These are phyloP conservation scores for Plantago lanceolata DNA, from an alignment of 305 asterid genomes.

Conservation along the genomic window DNA sequence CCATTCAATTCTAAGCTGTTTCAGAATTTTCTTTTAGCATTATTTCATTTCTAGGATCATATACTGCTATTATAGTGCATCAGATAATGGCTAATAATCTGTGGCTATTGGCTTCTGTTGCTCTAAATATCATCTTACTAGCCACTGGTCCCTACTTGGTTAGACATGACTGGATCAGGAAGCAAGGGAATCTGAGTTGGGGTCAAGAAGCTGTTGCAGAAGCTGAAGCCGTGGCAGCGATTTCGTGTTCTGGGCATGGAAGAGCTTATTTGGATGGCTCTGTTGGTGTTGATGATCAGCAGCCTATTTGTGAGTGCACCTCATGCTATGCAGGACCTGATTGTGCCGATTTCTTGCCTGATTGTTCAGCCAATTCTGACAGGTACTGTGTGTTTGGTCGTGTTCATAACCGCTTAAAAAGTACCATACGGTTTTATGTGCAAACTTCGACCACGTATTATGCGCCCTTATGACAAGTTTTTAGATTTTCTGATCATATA, in stretches of 20 bases:
- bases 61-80: too few relatives aligned
- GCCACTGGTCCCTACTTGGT: background rate
- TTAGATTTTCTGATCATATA: too few relatives aligned
- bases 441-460: background rate
- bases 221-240: constrained; percentile 61
- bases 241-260: constrained; percentile 69
- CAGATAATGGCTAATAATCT: background rate
- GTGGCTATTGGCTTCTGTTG: background rate
- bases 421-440: too few relatives aligned
- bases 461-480: constrained; percentile 32
- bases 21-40: too few relatives aligned
- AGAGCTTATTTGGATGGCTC: constrained; percentile 62
- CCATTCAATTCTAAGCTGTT: too few relatives aligned
- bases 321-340: constrained; percentile 54
- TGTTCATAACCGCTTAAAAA: too few relatives aligned
- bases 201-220: constrained; percentile 45
- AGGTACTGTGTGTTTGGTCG: constrained; percentile 30
- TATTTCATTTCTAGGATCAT: too few relatives aligned
- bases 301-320: constrained; percentile 64
- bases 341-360: constrained; percentile 35
- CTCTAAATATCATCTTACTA: background rate
- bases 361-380: constrained; percentile 54
- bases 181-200: constrained; percentile 26
- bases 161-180: background rate
- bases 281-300: constrained; percentile 18